Evolutionary conservation across 75 land plant species (phyloP).

Genomic region (Picea glauca): DNA sequence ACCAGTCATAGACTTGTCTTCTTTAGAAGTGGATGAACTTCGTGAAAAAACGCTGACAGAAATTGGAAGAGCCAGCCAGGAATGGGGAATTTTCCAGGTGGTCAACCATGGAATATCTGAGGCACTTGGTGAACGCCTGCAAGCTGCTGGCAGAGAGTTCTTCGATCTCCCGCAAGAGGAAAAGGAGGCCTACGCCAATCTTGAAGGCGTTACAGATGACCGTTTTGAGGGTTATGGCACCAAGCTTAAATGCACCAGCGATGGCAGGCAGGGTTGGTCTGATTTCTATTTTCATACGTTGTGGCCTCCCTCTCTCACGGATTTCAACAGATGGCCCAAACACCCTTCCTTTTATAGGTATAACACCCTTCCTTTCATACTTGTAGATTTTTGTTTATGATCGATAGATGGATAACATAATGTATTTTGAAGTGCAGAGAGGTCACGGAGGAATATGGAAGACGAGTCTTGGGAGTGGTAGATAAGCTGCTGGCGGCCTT

Average conservation of each 20-base stretch:
- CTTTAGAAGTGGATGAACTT: no score
- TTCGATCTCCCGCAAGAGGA: slow-evolving; percentile 41
- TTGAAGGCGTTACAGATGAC: not conserved
- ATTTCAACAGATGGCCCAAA: slow-evolving; percentile 34
- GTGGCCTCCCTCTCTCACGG: slow-evolving; percentile 39
- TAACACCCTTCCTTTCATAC: not conserved
- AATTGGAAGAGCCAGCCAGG: slow-evolving; percentile 22
- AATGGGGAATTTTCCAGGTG: slow-evolving; percentile 77
- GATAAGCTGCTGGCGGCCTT: slow-evolving; percentile 35
- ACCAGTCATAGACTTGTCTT: no score
- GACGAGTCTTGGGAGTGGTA: slow-evolving; percentile 33
- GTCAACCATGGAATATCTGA: slow-evolving; percentile 70
- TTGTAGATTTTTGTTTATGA: not conserved
- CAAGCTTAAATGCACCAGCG: slow-evolving; percentile 38
- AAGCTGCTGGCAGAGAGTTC: slow-evolving; percentile 46
- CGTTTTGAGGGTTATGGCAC: slow-evolving; percentile 47
- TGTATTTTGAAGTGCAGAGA: slow-evolving; percentile 17
- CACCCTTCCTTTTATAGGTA: slow-evolving; percentile 15
- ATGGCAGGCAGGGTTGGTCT: slow-evolving; percentile 57
- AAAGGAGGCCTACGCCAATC: slow-evolving; percentile 25
- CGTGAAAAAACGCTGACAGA: no score
- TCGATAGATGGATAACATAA: not conserved
- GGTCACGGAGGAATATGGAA: slow-evolving; percentile 41
- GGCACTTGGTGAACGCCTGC: slow-evolving; percentile 35
- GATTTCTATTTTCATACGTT: slow-evolving; percentile 53